Base-by-base conservation (phyloP, 495 filamentous ascomycete species). In the Penicillium lividum region DNA sequence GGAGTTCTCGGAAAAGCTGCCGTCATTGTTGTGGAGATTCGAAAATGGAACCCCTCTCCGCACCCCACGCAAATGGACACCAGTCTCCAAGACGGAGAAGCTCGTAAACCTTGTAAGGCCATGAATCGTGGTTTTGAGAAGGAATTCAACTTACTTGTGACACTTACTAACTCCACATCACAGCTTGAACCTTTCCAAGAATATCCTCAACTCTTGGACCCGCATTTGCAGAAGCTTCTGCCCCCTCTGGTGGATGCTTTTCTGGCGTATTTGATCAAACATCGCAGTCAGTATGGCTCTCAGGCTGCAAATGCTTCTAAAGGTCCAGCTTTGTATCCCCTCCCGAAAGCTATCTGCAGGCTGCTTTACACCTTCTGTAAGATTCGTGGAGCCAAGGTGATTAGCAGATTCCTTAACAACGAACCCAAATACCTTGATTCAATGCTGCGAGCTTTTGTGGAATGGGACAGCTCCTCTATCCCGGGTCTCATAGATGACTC, bases 101-200 rank as follows among this genome's bases (percentile, higher is more conserved):
- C 71, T 80, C 28, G 71, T 78, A 40, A 62, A 62, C 29, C 68
- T 80, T 56, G 77, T 80, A 73, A 68, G 77, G 51, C 47, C 30
- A 4, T 15, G 1, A 9, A 30, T 34, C 47, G 28, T 16, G n/a
- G n/a, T 33, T n/a, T 50, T 15, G 27, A n/a, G 16, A 31, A 16
- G 8, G 13, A 3, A 13, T 0, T 16, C 33, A 15, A 33, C 4
- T 50, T 15, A n/a, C 7, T 7, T 15, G 28, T 15, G n/a, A 40
- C 15, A 15, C 0, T 22, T 40, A 40, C 15, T 40, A 7, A 40
- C 38, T 16, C 13, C 6, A 15, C 3, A n/a, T 18, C 73, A 72
- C 72, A 96, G 80, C 80, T 98, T 33, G 92, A 96, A 58, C 90
- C 88, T 36, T 98, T 98, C 67, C 94, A 97, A 80, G 94, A 97